Percentiles rank a stretch among this genome's conserved stretches.
phyloP scores from a whole-genome alignment of 805 yeast species.

The Blastobotrys robertii region DNA sequence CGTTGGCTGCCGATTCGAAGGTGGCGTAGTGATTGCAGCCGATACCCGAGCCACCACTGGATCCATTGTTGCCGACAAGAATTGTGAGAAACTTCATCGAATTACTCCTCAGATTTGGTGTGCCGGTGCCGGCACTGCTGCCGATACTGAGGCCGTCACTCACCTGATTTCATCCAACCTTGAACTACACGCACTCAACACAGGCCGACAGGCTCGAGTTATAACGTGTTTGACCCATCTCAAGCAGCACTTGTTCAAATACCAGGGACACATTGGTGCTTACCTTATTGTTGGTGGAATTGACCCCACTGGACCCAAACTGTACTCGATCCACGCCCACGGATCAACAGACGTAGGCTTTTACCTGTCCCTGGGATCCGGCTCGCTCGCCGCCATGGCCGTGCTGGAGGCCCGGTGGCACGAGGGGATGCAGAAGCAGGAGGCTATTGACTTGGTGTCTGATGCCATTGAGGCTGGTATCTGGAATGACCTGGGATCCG shows the following conservation, averaged over 20 bases:
- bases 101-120: slow-evolving; percentile 93
- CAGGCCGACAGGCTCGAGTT: slow-evolving; percentile 84
- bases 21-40: slow-evolving; percentile 96
- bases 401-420: slow-evolving; percentile 85
- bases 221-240: slow-evolving; percentile 86
- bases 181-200: slow-evolving; percentile 79
- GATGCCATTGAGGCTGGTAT: slow-evolving; percentile 96
- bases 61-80: slow-evolving; percentile 93
- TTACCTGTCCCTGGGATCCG: slow-evolving; percentile 89
- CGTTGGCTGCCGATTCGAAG: slow-evolving; percentile 87
- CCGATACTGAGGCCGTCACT: slow-evolving; percentile 97
- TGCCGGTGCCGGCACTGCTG: slow-evolving; percentile 99
- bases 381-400: slow-evolving; percentile 98
- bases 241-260: slow-evolving; percentile 91
- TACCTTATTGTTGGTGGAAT: slow-evolving; percentile 96
- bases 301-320: slow-evolving; percentile 92
- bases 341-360: slow-evolving; percentile 96
- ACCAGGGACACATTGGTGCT: slow-evolving; percentile 97
- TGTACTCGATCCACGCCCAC: slow-evolving; percentile 91
- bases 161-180: slow-evolving; percentile 84
- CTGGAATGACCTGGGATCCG: slow-evolving; percentile 98
- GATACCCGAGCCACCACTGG: slow-evolving; percentile 98
- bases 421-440: slow-evolving; percentile 67
- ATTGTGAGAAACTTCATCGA: slow-evolving; percentile 90
- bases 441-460: slow-evolving; percentile 83